phyloP scores from a whole-genome alignment of 371 early-diverging fungal genomes.

The Choanephora cucurbitarum region DNA sequence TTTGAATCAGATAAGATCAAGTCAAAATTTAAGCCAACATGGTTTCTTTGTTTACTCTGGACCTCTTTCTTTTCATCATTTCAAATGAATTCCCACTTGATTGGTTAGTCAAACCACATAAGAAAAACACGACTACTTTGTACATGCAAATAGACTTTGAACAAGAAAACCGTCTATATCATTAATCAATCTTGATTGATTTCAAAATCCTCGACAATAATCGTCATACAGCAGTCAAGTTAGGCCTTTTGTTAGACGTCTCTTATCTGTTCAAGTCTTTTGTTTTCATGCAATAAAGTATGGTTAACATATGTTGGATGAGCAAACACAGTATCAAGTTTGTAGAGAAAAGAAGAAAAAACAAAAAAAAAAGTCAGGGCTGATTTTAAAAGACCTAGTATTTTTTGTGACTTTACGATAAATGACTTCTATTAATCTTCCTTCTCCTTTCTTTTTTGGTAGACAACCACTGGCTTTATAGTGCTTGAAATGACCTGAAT shows the following conservation, averaged over 20 bases:
- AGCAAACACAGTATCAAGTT: too few relatives aligned
- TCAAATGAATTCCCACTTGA: conserved; percentile 6
- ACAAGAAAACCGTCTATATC: conserved; percentile 1
- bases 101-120: background rate
- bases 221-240: conserved; percentile 7
- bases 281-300: too few relatives aligned
- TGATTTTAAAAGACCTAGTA: too few relatives aligned
- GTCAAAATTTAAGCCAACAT: conserved; percentile 2
- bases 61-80: conserved; percentile 19
- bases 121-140: background rate
- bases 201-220: conserved; percentile 12
- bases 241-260: conserved; percentile 7
- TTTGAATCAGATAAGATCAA: conserved; percentile 7
- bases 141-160: background rate
- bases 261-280: background rate
- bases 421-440: too few relatives aligned
- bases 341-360: too few relatives aligned
- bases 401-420: too few relatives aligned
- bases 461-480: too few relatives aligned
- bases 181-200: background rate
- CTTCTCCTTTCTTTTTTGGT: too few relatives aligned
- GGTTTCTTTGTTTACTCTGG: conserved; percentile 7
- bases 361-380: too few relatives aligned
- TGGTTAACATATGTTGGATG: too few relatives aligned
- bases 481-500: too few relatives aligned